These are phyloP conservation scores for Phytophthora vignae DNA, from an alignment of 352 stramenopile species.

Conservation along the genomic window DNA sequence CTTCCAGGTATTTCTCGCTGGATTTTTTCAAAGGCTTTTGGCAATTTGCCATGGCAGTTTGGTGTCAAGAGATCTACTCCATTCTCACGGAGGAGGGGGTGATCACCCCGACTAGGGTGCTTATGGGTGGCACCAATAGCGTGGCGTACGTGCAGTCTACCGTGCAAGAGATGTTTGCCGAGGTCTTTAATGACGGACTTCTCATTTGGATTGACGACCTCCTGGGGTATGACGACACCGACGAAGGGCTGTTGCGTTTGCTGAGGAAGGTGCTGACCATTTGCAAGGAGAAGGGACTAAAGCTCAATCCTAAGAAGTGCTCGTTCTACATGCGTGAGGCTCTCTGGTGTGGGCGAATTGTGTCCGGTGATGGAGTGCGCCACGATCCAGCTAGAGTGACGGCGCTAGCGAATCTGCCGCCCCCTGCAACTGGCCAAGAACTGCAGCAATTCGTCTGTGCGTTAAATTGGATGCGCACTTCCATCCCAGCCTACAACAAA, in stretches of 20 bases:
- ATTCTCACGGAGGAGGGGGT: slow-evolving; percentile 25
- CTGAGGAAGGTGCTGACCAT: slow-evolving; percentile 14
- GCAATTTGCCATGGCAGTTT: slow-evolving; percentile 16
- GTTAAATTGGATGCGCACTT: slow-evolving; percentile 10
- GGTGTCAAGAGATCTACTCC: slow-evolving; percentile 24
- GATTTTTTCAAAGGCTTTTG: slow-evolving; percentile 32
- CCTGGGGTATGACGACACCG: background rate
- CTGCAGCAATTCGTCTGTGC: slow-evolving; percentile 12
- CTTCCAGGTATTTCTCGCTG: slow-evolving; percentile 17
- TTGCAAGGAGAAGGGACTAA: slow-evolving; percentile 13
- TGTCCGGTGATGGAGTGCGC: no score
- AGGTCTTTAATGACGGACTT: no score
- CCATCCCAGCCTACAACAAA: slow-evolving; percentile 12
- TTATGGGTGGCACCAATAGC: no score
- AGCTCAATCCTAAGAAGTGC: slow-evolving; percentile 20
- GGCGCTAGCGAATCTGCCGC: background rate
- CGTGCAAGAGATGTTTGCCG: no score
- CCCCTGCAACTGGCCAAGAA: slow-evolving; percentile 9
- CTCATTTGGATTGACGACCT: no score
- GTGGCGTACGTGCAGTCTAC: no score
- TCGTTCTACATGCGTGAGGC: no score
- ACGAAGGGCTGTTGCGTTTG: background rate
- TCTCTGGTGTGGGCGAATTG: no score
- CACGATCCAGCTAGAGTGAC: no score
- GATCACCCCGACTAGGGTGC: slow-evolving; percentile 2